These are phyloP conservation scores for Blastobotrys malaysiensis DNA, from an alignment of 1,139 yeast species.

Conservation along the genomic window DNA sequence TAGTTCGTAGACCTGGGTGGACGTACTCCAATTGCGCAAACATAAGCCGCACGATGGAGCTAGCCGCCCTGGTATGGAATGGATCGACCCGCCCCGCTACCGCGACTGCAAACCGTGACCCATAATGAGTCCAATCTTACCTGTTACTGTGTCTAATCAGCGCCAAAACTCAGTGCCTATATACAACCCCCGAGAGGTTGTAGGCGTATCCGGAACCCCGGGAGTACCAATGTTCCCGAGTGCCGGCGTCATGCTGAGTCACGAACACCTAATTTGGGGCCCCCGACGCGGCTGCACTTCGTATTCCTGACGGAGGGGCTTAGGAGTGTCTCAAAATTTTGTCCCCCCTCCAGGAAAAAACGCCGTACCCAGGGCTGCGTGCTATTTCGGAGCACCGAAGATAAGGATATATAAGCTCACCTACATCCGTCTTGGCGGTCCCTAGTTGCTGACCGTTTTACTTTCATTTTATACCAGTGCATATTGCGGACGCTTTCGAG, in stretches of 20 bases:
- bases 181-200: no score
- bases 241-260: background rate
- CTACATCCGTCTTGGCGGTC: background rate
- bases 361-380: no score
- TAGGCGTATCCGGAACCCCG: background rate
- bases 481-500: background rate
- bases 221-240: background rate
- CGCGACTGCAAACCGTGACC: no score
- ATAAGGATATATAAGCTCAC: background rate
- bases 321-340: no score
- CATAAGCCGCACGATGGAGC: background rate
- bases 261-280: background rate
- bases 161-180: background rate
- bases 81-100: background rate
- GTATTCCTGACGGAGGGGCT: background rate
- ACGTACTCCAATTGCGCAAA: no score
- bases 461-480: background rate
- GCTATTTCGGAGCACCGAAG: background rate
- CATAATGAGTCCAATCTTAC: no score
- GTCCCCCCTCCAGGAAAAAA: no score
- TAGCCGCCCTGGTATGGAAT: background rate
- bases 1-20: no score
- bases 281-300: background rate
- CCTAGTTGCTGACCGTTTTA: background rate
- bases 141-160: no score